Base-by-base conservation (phyloP, 148 eudicot genomes). In the Rhododendron griersonianum region DNA sequence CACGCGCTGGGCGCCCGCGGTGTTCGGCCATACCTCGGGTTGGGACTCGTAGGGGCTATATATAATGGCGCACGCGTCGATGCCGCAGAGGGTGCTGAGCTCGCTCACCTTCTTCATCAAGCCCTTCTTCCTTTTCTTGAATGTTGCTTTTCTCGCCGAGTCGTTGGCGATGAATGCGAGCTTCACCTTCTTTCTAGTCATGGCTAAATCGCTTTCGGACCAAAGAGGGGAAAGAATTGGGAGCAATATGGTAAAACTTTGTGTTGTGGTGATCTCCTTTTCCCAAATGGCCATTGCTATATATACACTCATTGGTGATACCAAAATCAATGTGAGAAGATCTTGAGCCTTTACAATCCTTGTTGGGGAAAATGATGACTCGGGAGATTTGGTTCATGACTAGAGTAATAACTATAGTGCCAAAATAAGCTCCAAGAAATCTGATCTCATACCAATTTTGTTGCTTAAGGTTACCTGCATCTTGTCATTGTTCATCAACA, bases 111-210 rank as follows among this genome's bases (percentile, higher is more conserved):
- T 96, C 91, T 94, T 94, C 81, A 92, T 84, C 51, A 96, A 61
- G 1, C 98, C 98, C 84, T 91, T 92, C 92, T 92, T 93, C 82
- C 98, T 90, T 88, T 93, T 94, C 92, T 93, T 94, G 93, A 79
- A 96, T 9, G 96, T 92, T 48, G 93, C 92, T 83, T 94, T 96
- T 39, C 98, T 87, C 39, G 93, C 88, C 0, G 96, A 86, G 63
- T 93, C 94, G 69, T 93, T 92, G 2, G 86, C 50, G 85, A 95
- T 95, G 90, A 85, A 92, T 25, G 90, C 93, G 0, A 95, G 92
- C 87, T 90, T 92, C 85, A 94, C 92, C 87, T 92, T 94, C 88
- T 90, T 93, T 74, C 98, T 91, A 8, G 95, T 90, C 98, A 95
- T 94, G 83, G 83, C 69, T 61, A 37, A 21, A 48, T 13, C 11